A percentile compares a stretch with the other conserved stretches of the same genome.
These are phyloP conservation scores for Phytophthora pinifolia DNA, from an alignment of 352 stramenopile species.

Conservation along the genomic window DNA sequence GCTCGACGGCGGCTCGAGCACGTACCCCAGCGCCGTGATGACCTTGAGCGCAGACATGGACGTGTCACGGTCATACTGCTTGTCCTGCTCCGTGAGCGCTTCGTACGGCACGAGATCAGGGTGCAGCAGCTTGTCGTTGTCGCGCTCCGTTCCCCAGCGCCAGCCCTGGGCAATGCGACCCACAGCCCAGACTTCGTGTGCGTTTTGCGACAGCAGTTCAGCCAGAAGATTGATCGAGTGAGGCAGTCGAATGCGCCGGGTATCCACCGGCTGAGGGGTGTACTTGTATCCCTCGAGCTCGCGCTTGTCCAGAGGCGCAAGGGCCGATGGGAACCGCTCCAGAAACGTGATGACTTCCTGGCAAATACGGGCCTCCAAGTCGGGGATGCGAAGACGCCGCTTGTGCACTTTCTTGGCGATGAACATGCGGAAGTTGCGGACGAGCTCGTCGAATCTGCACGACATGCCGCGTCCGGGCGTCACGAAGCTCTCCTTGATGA, in stretches of 20 bases:
- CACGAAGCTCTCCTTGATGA: conserved; percentile 64
- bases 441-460: conserved; percentile 79
- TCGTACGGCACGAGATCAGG: conserved; percentile 76
- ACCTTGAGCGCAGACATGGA: conserved; percentile 80
- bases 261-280: conserved; percentile 64
- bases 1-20: conserved; percentile 51
- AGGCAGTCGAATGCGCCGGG: conserved; percentile 56
- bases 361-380: conserved; percentile 72
- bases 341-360: conserved; percentile 75
- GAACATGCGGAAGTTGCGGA: conserved; percentile 82
- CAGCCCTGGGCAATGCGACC: conserved; percentile 70
- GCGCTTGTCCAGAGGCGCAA: conserved; percentile 72
- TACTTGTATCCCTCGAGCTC: conserved; percentile 85
- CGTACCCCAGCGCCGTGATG: conserved; percentile 72
- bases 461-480: conserved; percentile 66
- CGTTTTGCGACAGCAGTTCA: conserved; percentile 74
- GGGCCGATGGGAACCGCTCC: conserved; percentile 67
- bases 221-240: conserved; percentile 62
- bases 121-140: conserved; percentile 72
- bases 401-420: conserved; percentile 78
- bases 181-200: conserved; percentile 82
- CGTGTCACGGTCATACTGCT: conserved; percentile 82
- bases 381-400: conserved; percentile 47
- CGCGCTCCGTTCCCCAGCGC: conserved; percentile 57
- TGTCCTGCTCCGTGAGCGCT: conserved; percentile 69